These are phyloP conservation scores for Anacardium occidentale DNA, from an alignment of 345 rosid species.

Conservation along the genomic window DNA sequence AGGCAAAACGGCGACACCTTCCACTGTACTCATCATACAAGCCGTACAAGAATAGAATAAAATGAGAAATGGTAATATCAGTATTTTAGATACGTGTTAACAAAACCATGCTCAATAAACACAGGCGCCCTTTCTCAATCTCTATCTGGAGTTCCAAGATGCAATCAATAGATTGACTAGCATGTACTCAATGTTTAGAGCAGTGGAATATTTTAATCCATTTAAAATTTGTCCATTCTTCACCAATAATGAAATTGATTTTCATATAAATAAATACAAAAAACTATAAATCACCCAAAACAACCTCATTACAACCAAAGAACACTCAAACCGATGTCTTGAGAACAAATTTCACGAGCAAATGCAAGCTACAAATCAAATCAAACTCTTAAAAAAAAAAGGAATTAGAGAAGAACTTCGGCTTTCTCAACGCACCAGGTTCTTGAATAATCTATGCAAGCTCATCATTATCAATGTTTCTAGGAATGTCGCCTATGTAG, in stretches of 20 bases:
- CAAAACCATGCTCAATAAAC: neutral
- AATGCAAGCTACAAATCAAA: too few relatives aligned
- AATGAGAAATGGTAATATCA: neutral
- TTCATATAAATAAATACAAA: neutral
- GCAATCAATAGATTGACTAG: neutral
- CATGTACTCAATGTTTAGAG: neutral
- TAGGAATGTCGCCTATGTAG: slow-evolving; percentile 78
- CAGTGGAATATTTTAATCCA: neutral
- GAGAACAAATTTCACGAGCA: neutral
- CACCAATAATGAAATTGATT: neutral
- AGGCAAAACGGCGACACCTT: slow-evolving; percentile 81
- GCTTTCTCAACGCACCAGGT: slow-evolving; percentile 77
- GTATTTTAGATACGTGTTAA: neutral
- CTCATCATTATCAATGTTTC: slow-evolving; percentile 51
- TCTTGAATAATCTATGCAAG: slow-evolving; percentile 65
- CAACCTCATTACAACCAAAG: neutral
- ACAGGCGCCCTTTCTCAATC: too few relatives aligned
- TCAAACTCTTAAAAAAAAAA: too few relatives aligned
- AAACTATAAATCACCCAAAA: neutral
- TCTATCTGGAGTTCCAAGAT: neutral
- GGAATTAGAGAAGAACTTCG: slow-evolving; percentile 49
- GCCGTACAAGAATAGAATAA: slow-evolving; percentile 33
- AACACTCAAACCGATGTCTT: neutral
- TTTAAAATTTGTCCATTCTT: neutral
- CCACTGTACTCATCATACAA: slow-evolving; percentile 80